A percentile compares a stretch with the other conserved stretches of the same genome.
Conservation (phyloP, 148 eudicot species). For the Agrostemma githago region DNA sequence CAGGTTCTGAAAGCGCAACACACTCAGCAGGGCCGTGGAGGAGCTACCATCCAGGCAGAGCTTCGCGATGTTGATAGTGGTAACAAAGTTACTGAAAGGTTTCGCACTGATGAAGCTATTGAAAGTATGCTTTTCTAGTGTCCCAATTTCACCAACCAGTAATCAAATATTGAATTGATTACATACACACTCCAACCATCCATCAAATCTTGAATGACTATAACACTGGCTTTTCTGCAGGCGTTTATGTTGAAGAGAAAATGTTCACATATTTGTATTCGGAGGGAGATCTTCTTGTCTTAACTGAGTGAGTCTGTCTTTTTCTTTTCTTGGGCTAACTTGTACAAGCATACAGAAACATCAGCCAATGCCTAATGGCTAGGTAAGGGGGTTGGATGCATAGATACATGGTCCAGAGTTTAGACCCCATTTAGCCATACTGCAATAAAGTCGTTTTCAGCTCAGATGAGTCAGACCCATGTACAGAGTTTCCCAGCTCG, state of each 20-base stretch:
- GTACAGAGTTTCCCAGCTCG: too few relatives aligned
- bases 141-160: too few relatives aligned
- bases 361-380: too few relatives aligned
- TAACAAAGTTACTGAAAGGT: slow-evolving; percentile 74
- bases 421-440: too few relatives aligned
- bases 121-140: slow-evolving; percentile 46
- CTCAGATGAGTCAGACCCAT: too few relatives aligned
- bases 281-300: slow-evolving; percentile 62
- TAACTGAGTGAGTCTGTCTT: slow-evolving; percentile 59
- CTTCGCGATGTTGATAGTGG: slow-evolving; percentile 91
- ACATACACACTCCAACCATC: background rate
- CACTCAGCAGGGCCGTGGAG: slow-evolving; percentile 85
- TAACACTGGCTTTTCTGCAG: slow-evolving; percentile 35
- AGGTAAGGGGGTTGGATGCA: too few relatives aligned
- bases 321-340: background rate
- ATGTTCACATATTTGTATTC: slow-evolving; percentile 60
- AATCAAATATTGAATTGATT: too few relatives aligned
- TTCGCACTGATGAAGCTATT: slow-evolving; percentile 85
- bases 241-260: slow-evolving; percentile 71
- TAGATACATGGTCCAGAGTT: too few relatives aligned
- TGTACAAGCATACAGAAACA: too few relatives aligned
- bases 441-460: too few relatives aligned
- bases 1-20: slow-evolving; percentile 86
- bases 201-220: background rate
- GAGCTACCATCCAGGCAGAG: slow-evolving; percentile 92